These are phyloP conservation scores for Nigrospora sphaerica DNA, from an alignment of 2,329 filamentous ascomycete species.

Conservation along the genomic window DNA sequence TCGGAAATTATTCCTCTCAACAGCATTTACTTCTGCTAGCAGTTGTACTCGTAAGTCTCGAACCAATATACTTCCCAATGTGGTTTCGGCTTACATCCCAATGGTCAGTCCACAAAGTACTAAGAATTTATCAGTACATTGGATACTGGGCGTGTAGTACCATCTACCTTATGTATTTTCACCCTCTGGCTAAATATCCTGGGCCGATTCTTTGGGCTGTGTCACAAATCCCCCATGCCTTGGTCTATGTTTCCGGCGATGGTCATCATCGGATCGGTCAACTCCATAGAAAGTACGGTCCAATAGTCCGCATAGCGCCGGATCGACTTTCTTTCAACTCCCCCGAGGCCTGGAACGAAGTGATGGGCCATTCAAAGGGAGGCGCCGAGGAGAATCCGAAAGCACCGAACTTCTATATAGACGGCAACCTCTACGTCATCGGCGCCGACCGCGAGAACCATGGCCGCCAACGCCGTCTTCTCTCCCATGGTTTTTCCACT, in stretches of 20 bases:
- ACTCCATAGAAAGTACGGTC: slow-evolving; percentile 27
- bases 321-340: slow-evolving; percentile 30
- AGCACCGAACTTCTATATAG: slow-evolving; percentile 14
- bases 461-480: slow-evolving; percentile 1
- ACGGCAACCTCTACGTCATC: slow-evolving; percentile 19
- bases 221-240: slow-evolving; percentile 1
- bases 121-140: too few species aligned
- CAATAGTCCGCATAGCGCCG: slow-evolving; percentile 30
- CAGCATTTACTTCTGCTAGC: too few species aligned
- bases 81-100: too few species aligned
- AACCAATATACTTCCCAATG: too few species aligned
- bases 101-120: too few species aligned
- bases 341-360: slow-evolving; percentile 26
- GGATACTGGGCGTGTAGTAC: too few species aligned
- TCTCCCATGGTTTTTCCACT: slow-evolving; percentile 12
- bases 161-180: slow-evolving; percentile 12
- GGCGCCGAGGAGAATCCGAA: slow-evolving; percentile 16
- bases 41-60: too few species aligned
- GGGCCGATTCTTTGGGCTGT: slow-evolving; percentile 12
- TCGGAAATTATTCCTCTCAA: too few species aligned
- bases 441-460: slow-evolving; percentile 18
- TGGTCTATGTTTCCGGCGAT: slow-evolving; percentile 4
- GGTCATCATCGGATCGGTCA: slow-evolving; percentile 6
- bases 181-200: slow-evolving; percentile 13
- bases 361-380: slow-evolving; percentile 12